These are phyloP conservation scores for Marchantia polymorpha DNA, from an alignment of 225 moss, liverwort and hornwort genomes.

Conservation along the genomic window DNA sequence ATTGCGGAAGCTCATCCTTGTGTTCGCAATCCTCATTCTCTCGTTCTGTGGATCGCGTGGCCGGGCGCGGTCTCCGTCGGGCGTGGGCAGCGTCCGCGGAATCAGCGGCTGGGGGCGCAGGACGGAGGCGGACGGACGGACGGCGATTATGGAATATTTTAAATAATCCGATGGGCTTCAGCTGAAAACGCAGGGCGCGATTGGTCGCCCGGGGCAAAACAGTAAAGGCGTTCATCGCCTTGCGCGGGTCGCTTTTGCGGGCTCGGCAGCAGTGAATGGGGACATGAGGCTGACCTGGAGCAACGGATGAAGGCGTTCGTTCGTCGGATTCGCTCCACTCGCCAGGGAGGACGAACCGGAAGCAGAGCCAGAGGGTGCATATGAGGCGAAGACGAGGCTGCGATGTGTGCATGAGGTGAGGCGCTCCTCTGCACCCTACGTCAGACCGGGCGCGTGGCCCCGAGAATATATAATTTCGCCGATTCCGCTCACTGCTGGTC, in stretches of 20 bases:
- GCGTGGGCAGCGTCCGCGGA: background rate
- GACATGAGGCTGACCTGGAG: constrained; percentile 12
- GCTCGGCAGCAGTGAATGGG: background rate
- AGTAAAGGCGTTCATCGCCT: background rate
- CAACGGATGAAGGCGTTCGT: background rate
- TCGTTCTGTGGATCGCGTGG: background rate
- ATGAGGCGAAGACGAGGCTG: background rate
- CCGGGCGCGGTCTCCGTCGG: background rate
- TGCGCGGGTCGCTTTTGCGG: background rate
- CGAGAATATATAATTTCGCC: background rate
- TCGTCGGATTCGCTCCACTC: background rate
- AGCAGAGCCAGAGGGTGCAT: background rate
- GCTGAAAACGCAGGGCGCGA: background rate
- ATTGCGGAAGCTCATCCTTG: background rate
- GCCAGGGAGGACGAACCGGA: constrained; percentile 24
- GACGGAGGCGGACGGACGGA: background rate
- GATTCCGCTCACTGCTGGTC: no score
- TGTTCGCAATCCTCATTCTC: constrained; percentile 4
- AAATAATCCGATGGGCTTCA: background rate
- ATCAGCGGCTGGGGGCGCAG: background rate
- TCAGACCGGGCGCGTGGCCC: no score
- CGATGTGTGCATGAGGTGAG: constrained; percentile 1
- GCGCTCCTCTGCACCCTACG: background rate
- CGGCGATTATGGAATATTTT: background rate
- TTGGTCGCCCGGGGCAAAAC: background rate